These are phyloP conservation scores for Phytophthora idaei DNA, from an alignment of 352 stramenopile species.

Conservation along the genomic window DNA sequence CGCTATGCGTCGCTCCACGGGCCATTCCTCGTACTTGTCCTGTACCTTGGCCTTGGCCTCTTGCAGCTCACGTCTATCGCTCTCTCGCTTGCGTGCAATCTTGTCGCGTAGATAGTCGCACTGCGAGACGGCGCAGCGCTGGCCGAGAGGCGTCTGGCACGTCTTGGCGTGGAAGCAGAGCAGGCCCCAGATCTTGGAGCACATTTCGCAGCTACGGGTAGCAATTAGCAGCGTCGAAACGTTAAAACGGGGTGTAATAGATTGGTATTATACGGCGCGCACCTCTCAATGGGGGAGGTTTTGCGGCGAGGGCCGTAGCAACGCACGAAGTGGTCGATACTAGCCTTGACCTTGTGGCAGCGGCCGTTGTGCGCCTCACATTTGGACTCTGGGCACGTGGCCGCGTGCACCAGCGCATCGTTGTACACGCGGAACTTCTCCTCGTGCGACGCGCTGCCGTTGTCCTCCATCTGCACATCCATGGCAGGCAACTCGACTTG, in stretches of 20 bases:
- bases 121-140: slow-evolving; percentile 80
- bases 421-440: slow-evolving; percentile 90
- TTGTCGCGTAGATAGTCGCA: slow-evolving; percentile 89
- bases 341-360: slow-evolving; percentile 90
- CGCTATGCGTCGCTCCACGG: slow-evolving; percentile 79
- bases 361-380: slow-evolving; percentile 67
- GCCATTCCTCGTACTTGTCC: slow-evolving; percentile 67
- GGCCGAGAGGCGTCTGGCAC: slow-evolving; percentile 53
- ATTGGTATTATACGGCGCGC: neutral
- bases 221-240: neutral
- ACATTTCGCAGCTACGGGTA: slow-evolving; percentile 67
- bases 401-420: slow-evolving; percentile 74
- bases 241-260: neutral
- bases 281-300: slow-evolving; percentile 82
- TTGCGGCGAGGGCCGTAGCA: slow-evolving; percentile 81
- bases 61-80: slow-evolving; percentile 61
- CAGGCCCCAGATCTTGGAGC: slow-evolving; percentile 85
- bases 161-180: slow-evolving; percentile 89
- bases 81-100: slow-evolving; percentile 77
- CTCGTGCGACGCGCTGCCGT: slow-evolving; percentile 54
- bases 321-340: slow-evolving; percentile 88
- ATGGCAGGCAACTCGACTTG: slow-evolving; percentile 25
- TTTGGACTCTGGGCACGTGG: slow-evolving; percentile 58
- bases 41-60: slow-evolving; percentile 56
- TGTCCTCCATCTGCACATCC: slow-evolving; percentile 53